phyloP scores from a whole-genome alignment of 2,329 filamentous ascomycete genomes.

The Pestalotiopsis sp. region DNA sequence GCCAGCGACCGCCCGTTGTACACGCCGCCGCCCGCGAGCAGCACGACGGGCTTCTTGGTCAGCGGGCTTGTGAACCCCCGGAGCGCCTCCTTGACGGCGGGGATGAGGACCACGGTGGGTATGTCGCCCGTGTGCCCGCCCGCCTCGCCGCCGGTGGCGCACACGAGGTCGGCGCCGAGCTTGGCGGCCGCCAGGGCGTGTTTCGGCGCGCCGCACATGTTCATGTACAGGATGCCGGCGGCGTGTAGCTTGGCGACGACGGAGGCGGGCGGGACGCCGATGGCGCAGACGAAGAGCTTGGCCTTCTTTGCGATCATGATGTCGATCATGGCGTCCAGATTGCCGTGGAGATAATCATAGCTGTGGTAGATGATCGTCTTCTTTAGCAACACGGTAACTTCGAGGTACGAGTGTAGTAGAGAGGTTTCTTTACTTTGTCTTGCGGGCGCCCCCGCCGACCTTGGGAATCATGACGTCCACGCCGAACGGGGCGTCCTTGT shows the following conservation, averaged over 20 bases:
- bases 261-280: conserved; percentile 32
- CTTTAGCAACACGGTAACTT: neutral
- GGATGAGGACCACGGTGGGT: conserved; percentile 75
- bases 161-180: conserved; percentile 87
- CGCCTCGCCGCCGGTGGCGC: conserved; percentile 93
- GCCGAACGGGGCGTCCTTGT: conserved; percentile 73
- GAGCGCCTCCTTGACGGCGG: conserved; percentile 79
- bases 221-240: conserved; percentile 90
- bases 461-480: conserved; percentile 36
- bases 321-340: conserved; percentile 32
- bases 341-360: conserved; percentile 35
- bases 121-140: conserved; percentile 93
- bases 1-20: conserved; percentile 89
- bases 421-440: conserved; percentile 26
- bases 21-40: conserved; percentile 88
- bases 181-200: conserved; percentile 19
- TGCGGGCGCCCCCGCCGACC: conserved; percentile 34
- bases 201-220: conserved; percentile 98
- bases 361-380: neutral
- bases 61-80: conserved; percentile 79
- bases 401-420: neutral
- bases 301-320: conserved; percentile 34
- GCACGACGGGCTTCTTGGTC: conserved; percentile 82
- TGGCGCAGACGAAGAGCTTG: conserved; percentile 35
- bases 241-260: conserved; percentile 45